Conservation (phyloP, 805 yeast genomes). For the Priceomyces melissophilus region DNA sequence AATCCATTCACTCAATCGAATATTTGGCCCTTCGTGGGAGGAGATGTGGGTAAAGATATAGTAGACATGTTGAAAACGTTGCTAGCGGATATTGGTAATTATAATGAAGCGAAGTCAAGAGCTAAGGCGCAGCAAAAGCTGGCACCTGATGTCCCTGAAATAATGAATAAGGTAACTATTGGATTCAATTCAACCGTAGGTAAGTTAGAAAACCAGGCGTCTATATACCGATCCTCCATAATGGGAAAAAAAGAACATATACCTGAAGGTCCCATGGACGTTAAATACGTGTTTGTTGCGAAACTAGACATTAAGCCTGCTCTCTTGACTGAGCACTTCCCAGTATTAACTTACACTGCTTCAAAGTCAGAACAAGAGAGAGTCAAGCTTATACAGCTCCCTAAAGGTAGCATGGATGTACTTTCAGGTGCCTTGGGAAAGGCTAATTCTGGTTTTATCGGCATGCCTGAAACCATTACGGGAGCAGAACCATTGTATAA, state of each 20-base stretch:
- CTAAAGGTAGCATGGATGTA: slow-evolving; percentile 37
- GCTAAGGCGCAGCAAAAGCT: slow-evolving; percentile 6
- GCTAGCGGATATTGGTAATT: slow-evolving; percentile 28
- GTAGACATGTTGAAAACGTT: slow-evolving; percentile 32
- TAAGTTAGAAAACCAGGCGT: slow-evolving; percentile 44
- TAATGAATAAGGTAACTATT: slow-evolving; percentile 22
- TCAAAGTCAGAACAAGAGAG: slow-evolving; percentile 21
- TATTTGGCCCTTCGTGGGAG: slow-evolving; percentile 41
- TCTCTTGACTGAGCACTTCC: slow-evolving; percentile 55
- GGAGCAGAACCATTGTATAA: slow-evolving; percentile 28
- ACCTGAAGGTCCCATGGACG: slow-evolving; percentile 1
- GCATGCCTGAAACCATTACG: slow-evolving; percentile 24
- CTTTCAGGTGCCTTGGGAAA: slow-evolving; percentile 28
- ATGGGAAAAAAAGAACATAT: slow-evolving; percentile 1
- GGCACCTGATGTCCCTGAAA: slow-evolving; percentile 21
- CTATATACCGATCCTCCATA: slow-evolving; percentile 9
- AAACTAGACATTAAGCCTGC: slow-evolving; percentile 51
- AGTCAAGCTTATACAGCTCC: slow-evolving; percentile 62
- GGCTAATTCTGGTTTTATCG: slow-evolving; percentile 30
- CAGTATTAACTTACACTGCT: slow-evolving; percentile 50
- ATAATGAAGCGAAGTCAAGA: slow-evolving; percentile 15
- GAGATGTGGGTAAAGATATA: slow-evolving; percentile 33
- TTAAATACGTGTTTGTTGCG: slow-evolving; percentile 55
- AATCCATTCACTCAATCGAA: slow-evolving; percentile 55
- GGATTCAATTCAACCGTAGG: slow-evolving; percentile 59